phyloP scores from a whole-genome alignment of 306 rosid species.

The Aeschynomene evenia region DNA sequence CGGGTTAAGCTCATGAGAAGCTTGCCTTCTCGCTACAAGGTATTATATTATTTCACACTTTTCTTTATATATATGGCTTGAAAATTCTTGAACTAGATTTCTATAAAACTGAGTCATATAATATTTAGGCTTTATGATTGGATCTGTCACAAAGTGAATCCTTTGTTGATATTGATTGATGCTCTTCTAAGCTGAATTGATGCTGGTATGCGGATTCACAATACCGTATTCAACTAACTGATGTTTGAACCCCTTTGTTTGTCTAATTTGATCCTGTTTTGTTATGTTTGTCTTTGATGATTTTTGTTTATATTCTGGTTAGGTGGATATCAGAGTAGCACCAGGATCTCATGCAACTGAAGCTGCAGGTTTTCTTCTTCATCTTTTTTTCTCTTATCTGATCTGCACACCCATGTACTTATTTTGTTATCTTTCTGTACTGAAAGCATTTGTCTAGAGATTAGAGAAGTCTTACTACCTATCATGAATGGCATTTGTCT shows the following conservation, averaged over 20 bases:
- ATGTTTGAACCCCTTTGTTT: background rate
- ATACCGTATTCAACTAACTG: constrained; percentile 12
- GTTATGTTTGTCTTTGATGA: constrained; percentile 23
- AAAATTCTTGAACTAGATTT: background rate
- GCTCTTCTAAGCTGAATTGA: background rate
- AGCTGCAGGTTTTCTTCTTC: constrained; percentile 62
- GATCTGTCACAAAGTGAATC: background rate
- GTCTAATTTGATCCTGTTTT: background rate
- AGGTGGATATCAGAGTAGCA: constrained; percentile 95
- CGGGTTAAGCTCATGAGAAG: constrained; percentile 88
- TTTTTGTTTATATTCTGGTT: constrained; percentile 26
- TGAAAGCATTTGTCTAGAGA: constrained; percentile 3
- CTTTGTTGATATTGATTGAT: background rate
- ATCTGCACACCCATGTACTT: background rate
- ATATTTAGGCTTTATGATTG: background rate
- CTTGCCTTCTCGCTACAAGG: constrained; percentile 88
- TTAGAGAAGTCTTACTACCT: background rate
- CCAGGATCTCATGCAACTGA: constrained; percentile 96
- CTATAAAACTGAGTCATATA: background rate
- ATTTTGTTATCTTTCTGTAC: constrained; percentile 7
- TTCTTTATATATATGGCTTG: background rate
- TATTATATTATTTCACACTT: constrained; percentile 27
- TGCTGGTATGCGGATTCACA: background rate
- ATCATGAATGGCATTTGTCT: background rate
- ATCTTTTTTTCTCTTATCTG: background rate